A percentile compares a stretch with the other conserved stretches of the same genome.
Evolutionary conservation across 1,284 basidiomycete genomes (phyloP).

Genomic region (Flammula alnicola): DNA sequence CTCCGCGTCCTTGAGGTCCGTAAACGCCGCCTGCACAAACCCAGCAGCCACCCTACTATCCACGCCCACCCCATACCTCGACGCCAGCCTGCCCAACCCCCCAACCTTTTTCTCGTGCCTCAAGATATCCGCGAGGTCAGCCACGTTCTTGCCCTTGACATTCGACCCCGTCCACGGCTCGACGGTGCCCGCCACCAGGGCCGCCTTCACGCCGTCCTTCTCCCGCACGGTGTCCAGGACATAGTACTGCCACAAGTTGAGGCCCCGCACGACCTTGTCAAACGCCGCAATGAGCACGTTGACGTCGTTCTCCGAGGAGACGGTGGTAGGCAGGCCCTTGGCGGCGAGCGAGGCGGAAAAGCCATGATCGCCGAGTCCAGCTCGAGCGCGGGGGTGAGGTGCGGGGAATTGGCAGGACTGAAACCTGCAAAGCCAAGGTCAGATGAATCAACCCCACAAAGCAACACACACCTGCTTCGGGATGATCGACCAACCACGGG

Average conservation of each 20-base stretch:
- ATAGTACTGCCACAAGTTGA: slow-evolving; percentile 92
- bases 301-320: slow-evolving; percentile 73
- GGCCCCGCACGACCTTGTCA: slow-evolving; percentile 59
- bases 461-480: slow-evolving; percentile 79
- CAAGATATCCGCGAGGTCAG: slow-evolving; percentile 71
- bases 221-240: slow-evolving; percentile 76
- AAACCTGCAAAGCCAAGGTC: slow-evolving; percentile 57
- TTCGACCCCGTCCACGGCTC: slow-evolving; percentile 61
- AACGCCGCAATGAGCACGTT: slow-evolving; percentile 70
- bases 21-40: slow-evolving; percentile 73
- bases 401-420: slow-evolving; percentile 87
- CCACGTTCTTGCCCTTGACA: slow-evolving; percentile 62
- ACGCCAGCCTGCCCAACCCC: slow-evolving; percentile 63
- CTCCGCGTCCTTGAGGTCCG: slow-evolving; percentile 52
- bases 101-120: slow-evolving; percentile 58
- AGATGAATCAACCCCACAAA: slow-evolving; percentile 16
- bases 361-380: slow-evolving; percentile 82
- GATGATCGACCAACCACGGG: slow-evolving; percentile 89
- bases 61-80: slow-evolving; percentile 71
- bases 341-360: slow-evolving; percentile 72
- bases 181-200: slow-evolving; percentile 48
- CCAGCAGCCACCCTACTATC: slow-evolving; percentile 66
- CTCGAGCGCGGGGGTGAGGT: slow-evolving; percentile 86
- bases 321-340: slow-evolving; percentile 72
- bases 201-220: slow-evolving; percentile 55